Percentiles rank a stretch among this genome's conserved stretches.
These are phyloP conservation scores for Phlebiopsis flavidoalba DNA, from an alignment of 768 basidiomycete species.

Conservation along the genomic window DNA sequence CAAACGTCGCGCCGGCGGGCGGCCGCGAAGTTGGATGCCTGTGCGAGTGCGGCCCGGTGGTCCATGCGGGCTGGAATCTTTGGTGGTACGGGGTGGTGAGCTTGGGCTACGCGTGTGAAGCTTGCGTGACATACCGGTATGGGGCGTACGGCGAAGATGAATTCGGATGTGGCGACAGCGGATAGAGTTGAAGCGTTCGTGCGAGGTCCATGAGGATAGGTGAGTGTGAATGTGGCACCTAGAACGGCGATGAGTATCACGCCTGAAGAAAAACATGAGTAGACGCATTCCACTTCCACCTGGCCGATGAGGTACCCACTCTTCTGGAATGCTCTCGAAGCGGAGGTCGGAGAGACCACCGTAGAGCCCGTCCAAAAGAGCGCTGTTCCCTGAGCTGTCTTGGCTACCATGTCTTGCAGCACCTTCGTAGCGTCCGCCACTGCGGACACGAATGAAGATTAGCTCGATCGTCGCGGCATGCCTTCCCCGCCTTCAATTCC, in stretches of 20 bases:
- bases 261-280: background rate
- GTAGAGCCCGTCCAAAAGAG: conserved; percentile 26
- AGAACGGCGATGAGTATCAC: background rate
- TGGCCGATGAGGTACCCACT: conserved; percentile 27
- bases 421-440: conserved; percentile 26
- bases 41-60: conserved; percentile 13
- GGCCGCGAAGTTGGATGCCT: conserved; percentile 4
- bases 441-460: conserved; percentile 24
- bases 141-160: conserved; percentile 21
- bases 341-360: conserved; percentile 23
- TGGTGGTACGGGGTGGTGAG: background rate
- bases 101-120: background rate
- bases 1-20: conserved; percentile 8
- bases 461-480: conserved; percentile 13
- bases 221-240: conserved; percentile 24
- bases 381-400: conserved; percentile 11
- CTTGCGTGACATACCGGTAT: conserved; percentile 12
- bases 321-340: conserved; percentile 24
- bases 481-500: background rate
- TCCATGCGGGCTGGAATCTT: conserved; percentile 19
- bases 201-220: conserved; percentile 25
- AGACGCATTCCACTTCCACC: conserved; percentile 28
- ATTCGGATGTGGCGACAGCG: conserved; percentile 19
- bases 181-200: conserved; percentile 11
- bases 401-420: conserved; percentile 13